Evolutionary conservation across 2,329 filamentous ascomycete species (phyloP), one percentile per base, ranked within the genome.

Genomic region (Colletotrichum chrysophilum): DNA sequence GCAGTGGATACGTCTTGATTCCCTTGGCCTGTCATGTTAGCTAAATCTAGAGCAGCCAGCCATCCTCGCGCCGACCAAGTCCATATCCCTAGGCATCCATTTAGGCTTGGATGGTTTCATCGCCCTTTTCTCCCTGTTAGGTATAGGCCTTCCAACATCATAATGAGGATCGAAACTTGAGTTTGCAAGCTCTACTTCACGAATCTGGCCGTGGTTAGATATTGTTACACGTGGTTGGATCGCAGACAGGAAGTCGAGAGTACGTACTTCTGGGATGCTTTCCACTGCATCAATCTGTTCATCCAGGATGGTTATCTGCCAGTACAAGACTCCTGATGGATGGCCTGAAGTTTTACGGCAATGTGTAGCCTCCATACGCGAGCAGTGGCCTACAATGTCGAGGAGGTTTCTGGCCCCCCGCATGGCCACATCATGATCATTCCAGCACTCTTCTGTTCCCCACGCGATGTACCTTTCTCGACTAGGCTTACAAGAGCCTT

Each of bases 11-110:
- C 7, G 7, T 16, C 36, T 38, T n/a, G 4, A 6, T n/a, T 10
- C 8, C 18, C 18, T n/a, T 5, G 6, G 6, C 9, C 18, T 48
- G 18, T 2, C 9, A 7, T 48, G 38, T 3, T 48, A n/a, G n/a
- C n/a, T 13, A 4, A 0, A 1, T 4, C n/a, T 48, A 6, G 10
- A 21, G 43, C 10, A 0, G 43, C 43, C 43, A 13, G 9, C 2
- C 43, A 13, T 48, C 1, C 18, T 21, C n/a, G 2, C 43, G 10
- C 43, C 43, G 43, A 48, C 5, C 10, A 48, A 48, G 1, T 48
- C n/a, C n/a, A 48, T 0, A 21, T 48, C 43, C 10, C 43, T 48
- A 2, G 18, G 5, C n/a, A 4, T 48, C n/a, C n/a, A 48, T 7
- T 5, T 21, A 48, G 3, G 43, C 43, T 48, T 21, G n/a, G n/a